Conservation (phyloP, 352 stramenopile species). For the Phytophthora pisi region DNA sequence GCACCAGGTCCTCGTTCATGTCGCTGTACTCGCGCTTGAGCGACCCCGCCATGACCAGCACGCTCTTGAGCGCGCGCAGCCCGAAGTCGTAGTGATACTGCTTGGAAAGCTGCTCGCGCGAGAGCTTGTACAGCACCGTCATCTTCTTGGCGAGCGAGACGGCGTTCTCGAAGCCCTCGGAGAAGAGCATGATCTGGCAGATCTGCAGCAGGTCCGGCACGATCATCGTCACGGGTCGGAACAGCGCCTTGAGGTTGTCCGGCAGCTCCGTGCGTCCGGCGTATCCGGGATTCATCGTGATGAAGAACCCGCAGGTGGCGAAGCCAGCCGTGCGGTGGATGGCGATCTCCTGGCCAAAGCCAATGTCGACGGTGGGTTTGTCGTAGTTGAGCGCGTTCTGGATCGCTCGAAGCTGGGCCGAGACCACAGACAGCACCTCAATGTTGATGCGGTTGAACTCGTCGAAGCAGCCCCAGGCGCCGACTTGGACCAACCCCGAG, state of each 20-base stretch:
- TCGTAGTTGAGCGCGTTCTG: constrained; percentile 94
- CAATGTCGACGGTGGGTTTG: constrained; percentile 91
- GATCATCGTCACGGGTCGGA: constrained; percentile 94
- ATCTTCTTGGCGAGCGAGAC: constrained; percentile 93
- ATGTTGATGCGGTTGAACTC: constrained; percentile 92
- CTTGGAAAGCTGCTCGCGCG: constrained; percentile 94
- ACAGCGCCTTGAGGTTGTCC: constrained; percentile 94
- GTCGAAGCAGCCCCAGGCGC: constrained; percentile 88
- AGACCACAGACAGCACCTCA: constrained; percentile 88
- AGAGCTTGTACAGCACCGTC: constrained; percentile 96
- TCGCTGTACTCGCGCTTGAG: constrained; percentile 93
- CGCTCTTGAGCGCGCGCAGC: constrained; percentile 93
- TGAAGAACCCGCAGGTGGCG: constrained; percentile 94
- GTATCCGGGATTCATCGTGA: constrained; percentile 96
- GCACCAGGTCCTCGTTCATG: constrained; percentile 94
- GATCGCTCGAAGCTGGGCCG: constrained; percentile 89
- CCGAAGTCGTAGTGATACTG: constrained; percentile 97
- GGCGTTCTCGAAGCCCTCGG: constrained; percentile 92
- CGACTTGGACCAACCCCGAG: constrained; percentile 89
- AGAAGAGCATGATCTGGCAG: constrained; percentile 96
- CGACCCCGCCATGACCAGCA: constrained; percentile 93
- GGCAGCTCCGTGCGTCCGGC: constrained; percentile 91
- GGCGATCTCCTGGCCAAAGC: constrained; percentile 89
- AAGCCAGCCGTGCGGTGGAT: constrained; percentile 93
- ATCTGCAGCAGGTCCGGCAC: constrained; percentile 92